Conservation (phyloP, 139 green algal species). For the Chlorella sp. region DNA sequence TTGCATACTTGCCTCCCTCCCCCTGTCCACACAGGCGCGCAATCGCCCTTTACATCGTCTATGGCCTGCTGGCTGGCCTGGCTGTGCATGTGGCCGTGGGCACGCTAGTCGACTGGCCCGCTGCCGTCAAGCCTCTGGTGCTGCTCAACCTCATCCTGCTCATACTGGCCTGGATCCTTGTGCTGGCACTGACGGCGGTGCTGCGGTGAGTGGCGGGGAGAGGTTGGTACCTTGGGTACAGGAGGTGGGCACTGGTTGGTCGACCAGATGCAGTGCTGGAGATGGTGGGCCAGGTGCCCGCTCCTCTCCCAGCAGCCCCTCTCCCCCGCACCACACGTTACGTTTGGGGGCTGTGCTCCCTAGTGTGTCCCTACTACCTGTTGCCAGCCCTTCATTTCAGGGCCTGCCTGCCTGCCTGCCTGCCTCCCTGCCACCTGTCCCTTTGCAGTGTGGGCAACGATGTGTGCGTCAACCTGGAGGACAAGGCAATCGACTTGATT, state of each 20-base stretch:
- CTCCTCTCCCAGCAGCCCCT: neutral
- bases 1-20: neutral
- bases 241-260: too few relatives aligned
- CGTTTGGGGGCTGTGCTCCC: too few relatives aligned
- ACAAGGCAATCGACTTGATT: neutral
- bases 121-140: neutral
- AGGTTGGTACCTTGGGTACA: neutral
- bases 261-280: neutral
- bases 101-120: neutral
- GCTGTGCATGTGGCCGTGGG: neutral
- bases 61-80: neutral
- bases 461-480: slow-evolving; percentile 20
- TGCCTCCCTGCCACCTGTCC: neutral
- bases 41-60: slow-evolving; percentile 3
- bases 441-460: slow-evolving; percentile 28
- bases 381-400: neutral
- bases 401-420: neutral
- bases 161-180: slow-evolving; percentile 10
- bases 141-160: slow-evolving; percentile 10
- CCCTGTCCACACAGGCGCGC: neutral
- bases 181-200: neutral
- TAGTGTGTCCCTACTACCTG: neutral
- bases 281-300: neutral
- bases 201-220: neutral
- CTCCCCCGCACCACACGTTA: neutral